phyloP scores from a whole-genome alignment of 306 rosid species.

The Castanospermum australe region DNA sequence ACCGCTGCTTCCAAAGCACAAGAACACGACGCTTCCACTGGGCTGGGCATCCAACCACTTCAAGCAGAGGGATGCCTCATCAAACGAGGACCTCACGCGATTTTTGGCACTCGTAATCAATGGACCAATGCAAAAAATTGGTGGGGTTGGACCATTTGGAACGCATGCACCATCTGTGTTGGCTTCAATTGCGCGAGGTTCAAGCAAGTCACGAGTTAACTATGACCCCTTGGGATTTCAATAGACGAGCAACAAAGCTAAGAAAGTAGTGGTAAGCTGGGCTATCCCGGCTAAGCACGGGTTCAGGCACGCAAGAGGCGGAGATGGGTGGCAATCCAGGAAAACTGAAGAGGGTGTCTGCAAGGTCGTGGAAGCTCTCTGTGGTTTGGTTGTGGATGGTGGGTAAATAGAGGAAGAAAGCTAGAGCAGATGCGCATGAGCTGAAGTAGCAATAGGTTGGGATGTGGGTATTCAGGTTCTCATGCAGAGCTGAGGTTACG shows the following conservation, averaged over 20 bases:
- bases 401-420: conserved; percentile 21
- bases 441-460: conserved; percentile 24
- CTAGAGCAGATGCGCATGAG: conserved; percentile 19
- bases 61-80: background rate
- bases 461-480: conserved; percentile 7
- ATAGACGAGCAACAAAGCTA: background rate
- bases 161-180: background rate
- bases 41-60: conserved; percentile 35
- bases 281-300: background rate
- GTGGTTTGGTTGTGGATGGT: conserved; percentile 25
- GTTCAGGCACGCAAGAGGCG: conserved; percentile 5
- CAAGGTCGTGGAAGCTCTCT: conserved; percentile 12
- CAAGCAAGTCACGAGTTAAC: conserved; percentile 16
- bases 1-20: conserved; percentile 57
- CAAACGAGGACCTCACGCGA: background rate
- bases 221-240: background rate
- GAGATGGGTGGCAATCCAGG: conserved; percentile 11
- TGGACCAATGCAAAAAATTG: conserved; percentile 24
- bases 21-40: conserved; percentile 37
- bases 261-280: background rate
- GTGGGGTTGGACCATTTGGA: background rate
- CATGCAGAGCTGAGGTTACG: background rate
- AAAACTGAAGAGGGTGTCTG: background rate
- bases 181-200: background rate
- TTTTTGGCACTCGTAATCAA: conserved; percentile 20